These are phyloP conservation scores for Tagetes patula DNA, from an alignment of 129 eudicot species.

Conservation along the genomic window DNA sequence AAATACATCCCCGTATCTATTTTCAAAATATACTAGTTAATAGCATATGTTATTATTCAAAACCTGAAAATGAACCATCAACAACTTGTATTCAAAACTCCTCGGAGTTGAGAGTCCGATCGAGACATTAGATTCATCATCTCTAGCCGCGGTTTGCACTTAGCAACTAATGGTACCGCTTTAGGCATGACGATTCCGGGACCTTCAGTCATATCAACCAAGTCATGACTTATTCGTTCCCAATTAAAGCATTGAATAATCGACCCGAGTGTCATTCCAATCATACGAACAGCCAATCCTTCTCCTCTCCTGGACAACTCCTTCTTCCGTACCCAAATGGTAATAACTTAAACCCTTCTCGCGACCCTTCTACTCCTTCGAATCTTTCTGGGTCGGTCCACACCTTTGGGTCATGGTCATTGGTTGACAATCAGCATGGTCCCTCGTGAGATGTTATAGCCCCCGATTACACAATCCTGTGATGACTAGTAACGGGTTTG, in stretches of 20 bases:
- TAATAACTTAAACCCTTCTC: conserved; percentile 37
- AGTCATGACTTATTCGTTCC: conserved; percentile 37
- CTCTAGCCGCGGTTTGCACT: conserved; percentile 27
- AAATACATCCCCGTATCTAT: no score
- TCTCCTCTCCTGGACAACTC: conserved; percentile 34
- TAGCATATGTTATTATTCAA: background rate
- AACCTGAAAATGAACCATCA: background rate
- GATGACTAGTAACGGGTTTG: conserved; percentile 39
- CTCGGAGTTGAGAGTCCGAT: background rate
- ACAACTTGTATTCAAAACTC: background rate
- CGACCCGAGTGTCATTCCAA: conserved; percentile 38
- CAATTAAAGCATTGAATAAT: conserved; percentile 54
- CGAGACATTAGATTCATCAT: conserved; percentile 23
- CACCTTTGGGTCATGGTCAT: conserved; percentile 38
- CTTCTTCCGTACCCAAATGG: conserved; percentile 64
- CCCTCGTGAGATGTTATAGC: conserved; percentile 27
- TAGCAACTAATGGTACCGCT: conserved; percentile 34
- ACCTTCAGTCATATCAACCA: conserved; percentile 42
- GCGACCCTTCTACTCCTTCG: conserved; percentile 28
- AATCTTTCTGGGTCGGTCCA: conserved; percentile 49
- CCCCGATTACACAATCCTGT: conserved; percentile 25
- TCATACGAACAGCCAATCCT: conserved; percentile 31
- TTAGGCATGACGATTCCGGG: conserved; percentile 38
- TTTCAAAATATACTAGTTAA: no score
- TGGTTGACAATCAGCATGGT: conserved; percentile 42